Evolutionary conservation across 345 rosid genomes (phyloP), one percentile per base, ranked within the genome.

Genomic region (Pistacia atlantica): DNA sequence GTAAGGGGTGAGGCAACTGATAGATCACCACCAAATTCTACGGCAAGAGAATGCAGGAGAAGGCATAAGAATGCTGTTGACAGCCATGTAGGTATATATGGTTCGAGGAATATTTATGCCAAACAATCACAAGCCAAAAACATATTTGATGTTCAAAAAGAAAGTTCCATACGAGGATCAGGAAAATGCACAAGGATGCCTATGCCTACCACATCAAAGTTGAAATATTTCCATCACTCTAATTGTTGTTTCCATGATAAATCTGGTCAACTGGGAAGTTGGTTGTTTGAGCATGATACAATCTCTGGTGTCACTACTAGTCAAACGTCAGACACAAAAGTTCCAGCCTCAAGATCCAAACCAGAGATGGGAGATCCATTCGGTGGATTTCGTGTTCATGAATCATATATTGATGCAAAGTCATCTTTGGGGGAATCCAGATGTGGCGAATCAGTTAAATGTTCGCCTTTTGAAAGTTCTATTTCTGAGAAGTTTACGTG

Each of bases 1-100:
- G 97, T 81, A 71, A 82, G 84, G 85, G 85, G 77, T 20, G 85
- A 77, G 77, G 79, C 74, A 65, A 73, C 72, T 45, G 70, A 78
- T 69, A 65, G 20, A 71, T 80, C 86, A 67, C 73, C 71, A 63
- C 71, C 82, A 71, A 58, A 77, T 71, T 60, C 72, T 77, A 76
- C 55, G 2, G 73, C 80, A 74, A 84, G 82, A 69, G 79, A 75
- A 48, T 11, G 57, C 33, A 83, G 67, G 69, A 78, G 78, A 69
- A 81, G 79, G 61, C 80, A 48, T n/a, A 14, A 45, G 67, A 57
- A 75, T 81, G 65, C 73, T 54, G 83, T 77, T 80, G 66, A 67
- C 72, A 75, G 82, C 28, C 72, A 78, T 78, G 80, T 63, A 72
- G 78, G 64, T 58, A 75, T 46, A 56, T 60, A 51, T 57, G 78